Percentiles rank a stretch among this genome's conserved stretches.
phyloP scores from a whole-genome alignment of 2,329 filamentous ascomycete species.

The Phyllosticta paracitricarpa region DNA sequence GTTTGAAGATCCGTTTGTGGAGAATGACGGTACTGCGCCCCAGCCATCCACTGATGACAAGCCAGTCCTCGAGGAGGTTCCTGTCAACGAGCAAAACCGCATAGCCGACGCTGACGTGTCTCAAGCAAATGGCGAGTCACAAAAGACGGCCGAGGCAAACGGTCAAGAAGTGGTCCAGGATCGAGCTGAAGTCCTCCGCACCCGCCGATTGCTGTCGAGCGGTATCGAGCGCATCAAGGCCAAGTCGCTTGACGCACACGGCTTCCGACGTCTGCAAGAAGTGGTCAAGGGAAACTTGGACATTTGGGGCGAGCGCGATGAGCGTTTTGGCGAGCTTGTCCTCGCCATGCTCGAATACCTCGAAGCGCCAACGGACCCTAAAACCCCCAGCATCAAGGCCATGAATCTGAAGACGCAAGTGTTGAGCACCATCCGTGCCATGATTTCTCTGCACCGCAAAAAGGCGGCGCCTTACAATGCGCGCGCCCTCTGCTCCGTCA shows the following conservation, averaged over 20 bases:
- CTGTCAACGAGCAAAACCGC: constrained; percentile 37
- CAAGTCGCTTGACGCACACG: constrained; percentile 67
- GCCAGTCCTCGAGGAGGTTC: constrained; percentile 41
- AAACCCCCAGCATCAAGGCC: constrained; percentile 51
- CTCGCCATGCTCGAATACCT: constrained; percentile 62
- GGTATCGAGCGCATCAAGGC: constrained; percentile 64
- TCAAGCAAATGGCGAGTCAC: constrained; percentile 14
- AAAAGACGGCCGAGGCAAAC: neutral
- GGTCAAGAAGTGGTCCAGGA: constrained; percentile 25
- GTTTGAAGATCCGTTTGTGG: constrained; percentile 44
- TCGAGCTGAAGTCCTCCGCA: constrained; percentile 34
- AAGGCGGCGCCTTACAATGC: constrained; percentile 47
- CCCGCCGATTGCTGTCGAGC: constrained; percentile 55
- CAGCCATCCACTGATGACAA: constrained; percentile 19
- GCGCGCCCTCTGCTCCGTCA: constrained; percentile 55
- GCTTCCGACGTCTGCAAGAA: constrained; percentile 68
- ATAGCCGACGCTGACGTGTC: constrained; percentile 11
- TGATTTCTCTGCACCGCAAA: constrained; percentile 46
- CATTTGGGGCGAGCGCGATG: constrained; percentile 55
- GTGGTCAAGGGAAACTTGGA: constrained; percentile 58
- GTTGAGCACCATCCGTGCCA: constrained; percentile 61
- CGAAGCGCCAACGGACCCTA: constrained; percentile 43
- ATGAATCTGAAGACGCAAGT: constrained; percentile 67
- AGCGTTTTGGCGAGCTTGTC: constrained; percentile 60
- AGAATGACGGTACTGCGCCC: constrained; percentile 24